Evolutionary conservation across 805 yeast genomes (phyloP).

Genomic region (Suhomyces kilbournensis): DNA sequence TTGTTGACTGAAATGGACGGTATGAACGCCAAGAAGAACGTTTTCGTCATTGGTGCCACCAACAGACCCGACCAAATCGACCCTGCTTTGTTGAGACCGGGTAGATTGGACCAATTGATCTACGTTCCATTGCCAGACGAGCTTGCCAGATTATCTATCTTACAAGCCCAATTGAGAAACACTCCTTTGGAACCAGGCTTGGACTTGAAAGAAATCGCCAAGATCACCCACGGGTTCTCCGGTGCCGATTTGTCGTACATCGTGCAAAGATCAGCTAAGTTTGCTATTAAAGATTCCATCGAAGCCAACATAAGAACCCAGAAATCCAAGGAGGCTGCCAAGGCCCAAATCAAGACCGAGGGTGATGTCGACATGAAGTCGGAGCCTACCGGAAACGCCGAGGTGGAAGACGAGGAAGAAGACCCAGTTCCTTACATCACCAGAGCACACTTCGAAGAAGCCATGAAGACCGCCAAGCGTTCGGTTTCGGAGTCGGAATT

Average conservation of each 20-base stretch:
- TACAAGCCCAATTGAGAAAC: slow-evolving; percentile 95
- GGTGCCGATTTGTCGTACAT: slow-evolving; percentile 98
- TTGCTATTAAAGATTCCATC: slow-evolving; percentile 96
- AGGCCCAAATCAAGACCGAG: slow-evolving; percentile 30
- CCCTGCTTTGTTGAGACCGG: slow-evolving; percentile 98
- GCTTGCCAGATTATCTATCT: slow-evolving; percentile 85
- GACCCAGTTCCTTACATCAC: slow-evolving; percentile 97
- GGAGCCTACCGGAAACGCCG: slow-evolving; percentile 29
- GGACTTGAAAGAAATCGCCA: slow-evolving; percentile 83
- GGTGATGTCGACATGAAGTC: slow-evolving; percentile 53
- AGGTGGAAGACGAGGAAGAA: slow-evolving; percentile 56
- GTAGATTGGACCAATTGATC: slow-evolving; percentile 96
- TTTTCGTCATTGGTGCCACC: slow-evolving; percentile 98
- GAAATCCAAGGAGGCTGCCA: slow-evolving; percentile 43
- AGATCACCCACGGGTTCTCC: slow-evolving; percentile 94
- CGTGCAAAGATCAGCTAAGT: slow-evolving; percentile 98
- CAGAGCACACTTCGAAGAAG: slow-evolving; percentile 94
- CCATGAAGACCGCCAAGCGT: slow-evolving; percentile 98
- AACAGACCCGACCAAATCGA: slow-evolving; percentile 99
- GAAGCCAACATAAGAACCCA: slow-evolving; percentile 58
- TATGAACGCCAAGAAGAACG: slow-evolving; percentile 99
- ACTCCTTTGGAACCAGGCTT: slow-evolving; percentile 98
- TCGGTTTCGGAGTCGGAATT: slow-evolving; percentile 96
- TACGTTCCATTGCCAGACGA: slow-evolving; percentile 99
- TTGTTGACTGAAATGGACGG: slow-evolving; percentile 98